These are phyloP conservation scores for Hanseniaspora lachancei DNA, from an alignment of 805 yeast genomes.

Conservation along the genomic window DNA sequence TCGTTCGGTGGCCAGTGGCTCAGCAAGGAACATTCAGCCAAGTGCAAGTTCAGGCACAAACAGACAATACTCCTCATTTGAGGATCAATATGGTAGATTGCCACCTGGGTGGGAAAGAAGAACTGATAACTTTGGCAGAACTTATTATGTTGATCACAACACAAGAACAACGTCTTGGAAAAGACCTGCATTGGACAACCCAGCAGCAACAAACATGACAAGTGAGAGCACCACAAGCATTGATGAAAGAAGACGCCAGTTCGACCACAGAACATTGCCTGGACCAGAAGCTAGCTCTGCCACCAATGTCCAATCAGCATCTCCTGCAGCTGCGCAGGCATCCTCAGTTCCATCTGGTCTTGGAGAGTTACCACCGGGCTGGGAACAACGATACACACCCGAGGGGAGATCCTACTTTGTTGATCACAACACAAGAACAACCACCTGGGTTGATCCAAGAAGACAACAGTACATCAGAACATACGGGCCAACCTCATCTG, in stretches of 20 bases:
- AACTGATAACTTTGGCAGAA: constrained; percentile 93
- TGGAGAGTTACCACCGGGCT: constrained; percentile 95
- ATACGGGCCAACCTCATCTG: constrained; percentile 65
- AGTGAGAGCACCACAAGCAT: constrained; percentile 51
- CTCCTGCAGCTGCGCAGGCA: constrained; percentile 38
- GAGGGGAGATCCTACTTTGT: constrained; percentile 98
- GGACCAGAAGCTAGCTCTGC: constrained; percentile 42
- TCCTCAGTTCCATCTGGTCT: constrained; percentile 80
- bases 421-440: constrained; percentile 97
- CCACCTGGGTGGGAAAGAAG: constrained; percentile 99
- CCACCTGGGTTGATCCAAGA: constrained; percentile 99
- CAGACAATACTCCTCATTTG: constrained; percentile 81
- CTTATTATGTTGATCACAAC: constrained; percentile 95
- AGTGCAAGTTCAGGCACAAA: constrained; percentile 17
- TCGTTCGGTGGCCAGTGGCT: constrained; percentile 16
- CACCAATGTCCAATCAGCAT: constrained; percentile 25
- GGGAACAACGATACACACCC: constrained; percentile 97
- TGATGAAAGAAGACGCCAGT: constrained; percentile 82
- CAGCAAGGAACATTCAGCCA: constrained; percentile 18
- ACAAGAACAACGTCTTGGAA: constrained; percentile 99
- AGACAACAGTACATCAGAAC: constrained; percentile 96
- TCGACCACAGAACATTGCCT: constrained; percentile 80
- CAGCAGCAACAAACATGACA: constrained; percentile 31
- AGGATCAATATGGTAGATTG: constrained; percentile 88
- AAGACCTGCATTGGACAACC: constrained; percentile 74